Evolutionary conservation across 352 stramenopile species (phyloP).

Genomic region (Globisporangium sylvaticum): DNA sequence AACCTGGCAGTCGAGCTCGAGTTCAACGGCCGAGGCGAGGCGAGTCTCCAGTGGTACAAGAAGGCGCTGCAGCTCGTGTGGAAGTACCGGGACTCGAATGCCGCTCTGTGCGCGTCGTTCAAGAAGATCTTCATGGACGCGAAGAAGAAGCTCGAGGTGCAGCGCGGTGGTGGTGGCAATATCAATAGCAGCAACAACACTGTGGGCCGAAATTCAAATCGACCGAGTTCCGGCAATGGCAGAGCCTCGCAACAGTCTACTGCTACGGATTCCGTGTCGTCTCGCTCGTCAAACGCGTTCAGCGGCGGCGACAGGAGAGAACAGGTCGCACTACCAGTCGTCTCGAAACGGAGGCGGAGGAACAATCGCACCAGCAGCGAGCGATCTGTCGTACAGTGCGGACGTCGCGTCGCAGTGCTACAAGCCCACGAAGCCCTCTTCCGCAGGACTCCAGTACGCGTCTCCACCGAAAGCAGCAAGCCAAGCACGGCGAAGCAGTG

Average conservation of each 20-base stretch:
- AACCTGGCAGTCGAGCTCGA: conserved; percentile 79
- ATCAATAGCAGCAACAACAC: conserved; percentile 1
- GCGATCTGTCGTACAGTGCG: conserved; percentile 52
- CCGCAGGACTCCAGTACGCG: conserved; percentile 32
- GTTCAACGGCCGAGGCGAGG: conserved; percentile 63
- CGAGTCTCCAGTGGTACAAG: conserved; percentile 83
- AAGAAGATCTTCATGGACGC: conserved; percentile 69
- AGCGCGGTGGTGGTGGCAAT: conserved; percentile 14
- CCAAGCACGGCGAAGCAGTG: not conserved
- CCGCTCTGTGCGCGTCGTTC: conserved; percentile 60
- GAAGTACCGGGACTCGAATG: conserved; percentile 61
- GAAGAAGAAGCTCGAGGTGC: conserved; percentile 49
- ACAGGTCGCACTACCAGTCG: conserved; percentile 22
- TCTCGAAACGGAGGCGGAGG: conserved; percentile 4
- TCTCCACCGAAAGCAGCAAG: conserved; percentile 16
- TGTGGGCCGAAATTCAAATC: not conserved
- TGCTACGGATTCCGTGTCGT: not conserved
- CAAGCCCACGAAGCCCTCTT: conserved; percentile 44
- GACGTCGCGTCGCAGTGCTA: conserved; percentile 64
- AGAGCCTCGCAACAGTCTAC: not conserved
- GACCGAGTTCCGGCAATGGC: not conserved
- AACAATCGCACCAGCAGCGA: not conserved
- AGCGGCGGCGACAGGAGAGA: conserved; percentile 5
- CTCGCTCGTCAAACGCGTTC: conserved; percentile 1
- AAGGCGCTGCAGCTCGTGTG: conserved; percentile 69